These are phyloP conservation scores for Leccinum fallax DNA, from an alignment of 1,284 basidiomycete genomes.

Conservation along the genomic window DNA sequence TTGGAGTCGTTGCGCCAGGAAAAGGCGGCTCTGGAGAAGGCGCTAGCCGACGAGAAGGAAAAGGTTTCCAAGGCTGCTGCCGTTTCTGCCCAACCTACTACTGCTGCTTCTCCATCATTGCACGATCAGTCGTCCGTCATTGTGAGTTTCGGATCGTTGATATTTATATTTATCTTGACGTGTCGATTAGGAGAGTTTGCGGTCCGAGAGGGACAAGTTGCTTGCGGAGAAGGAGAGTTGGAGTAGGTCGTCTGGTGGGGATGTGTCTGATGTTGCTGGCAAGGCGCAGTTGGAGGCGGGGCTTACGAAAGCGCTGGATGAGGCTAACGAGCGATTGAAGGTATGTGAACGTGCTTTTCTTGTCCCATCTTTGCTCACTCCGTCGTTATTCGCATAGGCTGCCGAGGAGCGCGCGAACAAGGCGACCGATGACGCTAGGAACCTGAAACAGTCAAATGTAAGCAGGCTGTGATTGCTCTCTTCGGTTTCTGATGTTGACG, in stretches of 20 bases:
- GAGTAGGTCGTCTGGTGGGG: conserved; percentile 32
- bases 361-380: not conserved
- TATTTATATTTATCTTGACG: conserved; percentile 9
- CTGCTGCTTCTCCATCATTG: not conserved
- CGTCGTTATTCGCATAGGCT: conserved; percentile 35
- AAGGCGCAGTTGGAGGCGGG: conserved; percentile 53
- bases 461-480: conserved; percentile 8
- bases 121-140: conserved; percentile 44
- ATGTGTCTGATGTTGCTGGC: conserved; percentile 33
- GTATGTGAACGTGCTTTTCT: conserved; percentile 36
- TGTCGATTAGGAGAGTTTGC: conserved; percentile 49
- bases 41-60: conserved; percentile 44
- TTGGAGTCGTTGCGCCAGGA: conserved; percentile 45
- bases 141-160: conserved; percentile 39
- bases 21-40: conserved; percentile 45
- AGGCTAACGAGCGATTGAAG: conserved; percentile 56
- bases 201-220: conserved; percentile 60
- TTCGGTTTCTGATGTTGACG: not conserved
- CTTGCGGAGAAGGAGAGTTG: conserved; percentile 59
- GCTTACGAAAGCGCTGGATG: conserved; percentile 59
- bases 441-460: conserved; percentile 41
- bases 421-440: conserved; percentile 48
- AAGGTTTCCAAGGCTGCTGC: conserved; percentile 34
- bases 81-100: conserved; percentile 10
- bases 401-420: conserved; percentile 51